Percentiles rank a stretch among this genome's conserved stretches.
Evolutionary conservation across 2,329 filamentous ascomycete genomes (phyloP).

Genomic region (Aspergillus ruber): DNA sequence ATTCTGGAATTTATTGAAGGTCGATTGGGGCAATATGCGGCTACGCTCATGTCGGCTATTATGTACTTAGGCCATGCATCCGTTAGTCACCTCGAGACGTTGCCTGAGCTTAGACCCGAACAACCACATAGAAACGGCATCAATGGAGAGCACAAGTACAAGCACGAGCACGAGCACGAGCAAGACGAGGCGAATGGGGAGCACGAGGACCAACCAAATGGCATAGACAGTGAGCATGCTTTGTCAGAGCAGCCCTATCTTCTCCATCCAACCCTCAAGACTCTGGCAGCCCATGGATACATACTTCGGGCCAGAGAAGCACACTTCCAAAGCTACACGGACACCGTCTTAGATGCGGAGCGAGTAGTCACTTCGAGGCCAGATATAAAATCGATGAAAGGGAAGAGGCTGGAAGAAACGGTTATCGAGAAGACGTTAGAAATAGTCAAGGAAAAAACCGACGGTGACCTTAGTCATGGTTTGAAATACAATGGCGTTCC

Average conservation of each 20-base stretch:
- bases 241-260: slow-evolving; percentile 15
- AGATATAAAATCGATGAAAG: slow-evolving; percentile 30
- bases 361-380: slow-evolving; percentile 24
- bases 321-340: slow-evolving; percentile 36
- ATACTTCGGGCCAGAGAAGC: slow-evolving; percentile 34
- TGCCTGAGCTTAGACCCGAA: slow-evolving; percentile 28
- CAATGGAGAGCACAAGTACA: slow-evolving; percentile 13
- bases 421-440: slow-evolving; percentile 22
- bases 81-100: slow-evolving; percentile 39
- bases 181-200: slow-evolving; percentile 13
- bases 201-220: slow-evolving; percentile 15
- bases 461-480: slow-evolving; percentile 29
- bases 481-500: slow-evolving; percentile 27
- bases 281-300: slow-evolving; percentile 36
- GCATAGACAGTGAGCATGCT: slow-evolving; percentile 19
- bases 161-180: slow-evolving; percentile 16
- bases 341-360: slow-evolving; percentile 34
- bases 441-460: slow-evolving; percentile 27
- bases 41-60: slow-evolving; percentile 67
- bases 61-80: slow-evolving; percentile 70
- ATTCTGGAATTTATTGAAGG: slow-evolving; percentile 69
- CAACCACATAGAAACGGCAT: slow-evolving; percentile 18
- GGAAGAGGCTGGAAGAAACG: slow-evolving; percentile 31
- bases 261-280: slow-evolving; percentile 33
- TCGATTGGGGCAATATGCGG: slow-evolving; percentile 67